These are phyloP conservation scores for Phytophthora megakarya DNA, from an alignment of 352 stramenopile species.

Conservation along the genomic window DNA sequence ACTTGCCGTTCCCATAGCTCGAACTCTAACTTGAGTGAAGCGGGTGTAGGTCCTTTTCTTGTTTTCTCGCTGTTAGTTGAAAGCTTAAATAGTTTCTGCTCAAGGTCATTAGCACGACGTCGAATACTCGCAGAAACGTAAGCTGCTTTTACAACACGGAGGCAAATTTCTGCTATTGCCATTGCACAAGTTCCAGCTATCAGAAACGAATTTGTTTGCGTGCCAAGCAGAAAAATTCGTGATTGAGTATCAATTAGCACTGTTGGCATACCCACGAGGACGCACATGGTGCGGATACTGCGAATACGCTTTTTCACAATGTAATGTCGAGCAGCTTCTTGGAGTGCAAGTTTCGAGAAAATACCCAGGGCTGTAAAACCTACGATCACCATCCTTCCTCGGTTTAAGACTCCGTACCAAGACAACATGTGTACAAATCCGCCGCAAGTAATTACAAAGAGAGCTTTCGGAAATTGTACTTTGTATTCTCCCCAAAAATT, in stretches of 20 bases:
- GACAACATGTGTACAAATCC: conserved; percentile 37
- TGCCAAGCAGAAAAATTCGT: conserved; percentile 44
- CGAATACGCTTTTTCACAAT: conserved; percentile 33
- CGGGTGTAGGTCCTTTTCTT: neutral
- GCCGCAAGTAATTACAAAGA: conserved; percentile 11
- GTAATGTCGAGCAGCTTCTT: conserved; percentile 36
- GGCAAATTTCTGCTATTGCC: conserved; percentile 31
- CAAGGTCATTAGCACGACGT: conserved; percentile 2
- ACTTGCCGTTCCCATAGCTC: conserved; percentile 33
- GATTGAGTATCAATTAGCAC: conserved; percentile 58
- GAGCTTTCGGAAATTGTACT: neutral
- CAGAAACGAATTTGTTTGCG: conserved; percentile 29
- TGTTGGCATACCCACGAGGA: conserved; percentile 46
- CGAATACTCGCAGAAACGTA: conserved; percentile 24
- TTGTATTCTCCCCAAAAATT: conserved; percentile 14
- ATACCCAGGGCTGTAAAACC: conserved; percentile 31
- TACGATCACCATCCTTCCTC: conserved; percentile 15
- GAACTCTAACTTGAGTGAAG: conserved; percentile 23
- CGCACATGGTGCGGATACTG: conserved; percentile 46
- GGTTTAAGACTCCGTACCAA: conserved; percentile 9
- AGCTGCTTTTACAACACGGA: conserved; percentile 33
- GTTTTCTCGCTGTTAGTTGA: neutral
- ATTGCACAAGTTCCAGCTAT: conserved; percentile 26
- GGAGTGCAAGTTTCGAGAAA: conserved; percentile 33
- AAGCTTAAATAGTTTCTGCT: conserved; percentile 1